These are phyloP conservation scores for Pseudonitzschia multiseries DNA, from an alignment of 108 stramenopile genomes.

Conservation along the genomic window DNA sequence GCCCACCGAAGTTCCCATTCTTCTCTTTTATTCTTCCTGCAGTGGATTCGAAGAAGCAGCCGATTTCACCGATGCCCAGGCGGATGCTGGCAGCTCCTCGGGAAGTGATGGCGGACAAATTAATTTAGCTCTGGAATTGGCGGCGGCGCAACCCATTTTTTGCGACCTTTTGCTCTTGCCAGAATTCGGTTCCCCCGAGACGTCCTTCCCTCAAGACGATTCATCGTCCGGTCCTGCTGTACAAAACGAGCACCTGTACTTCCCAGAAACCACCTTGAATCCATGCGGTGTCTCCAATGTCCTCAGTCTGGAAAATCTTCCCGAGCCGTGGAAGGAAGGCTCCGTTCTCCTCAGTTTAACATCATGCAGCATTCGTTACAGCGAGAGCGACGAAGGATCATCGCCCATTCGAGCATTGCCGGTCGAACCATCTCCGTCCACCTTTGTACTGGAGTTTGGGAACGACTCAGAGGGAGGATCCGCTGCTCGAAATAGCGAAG, in stretches of 20 bases:
- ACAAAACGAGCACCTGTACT: background rate
- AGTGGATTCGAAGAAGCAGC: background rate
- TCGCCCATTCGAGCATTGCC: background rate
- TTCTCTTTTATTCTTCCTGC: constrained; percentile 15
- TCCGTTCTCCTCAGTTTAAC: constrained; percentile 33
- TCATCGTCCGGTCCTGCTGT: background rate
- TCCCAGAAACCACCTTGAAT: constrained; percentile 11
- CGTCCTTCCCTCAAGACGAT: background rate
- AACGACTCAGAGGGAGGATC: background rate
- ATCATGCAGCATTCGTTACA: constrained; percentile 23
- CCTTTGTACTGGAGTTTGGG: constrained; percentile 20
- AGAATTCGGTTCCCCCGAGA: constrained; percentile 11
- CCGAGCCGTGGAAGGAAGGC: background rate
- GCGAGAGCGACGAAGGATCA: background rate
- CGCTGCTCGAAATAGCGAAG: background rate
- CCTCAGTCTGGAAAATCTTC: constrained; percentile 12
- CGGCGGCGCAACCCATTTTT: constrained; percentile 18
- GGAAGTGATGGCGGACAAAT: background rate
- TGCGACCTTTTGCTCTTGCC: constrained; percentile 35
- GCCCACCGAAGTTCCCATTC: background rate
- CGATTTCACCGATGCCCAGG: background rate
- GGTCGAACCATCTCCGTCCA: constrained; percentile 24
- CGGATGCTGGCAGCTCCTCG: too few relatives aligned
- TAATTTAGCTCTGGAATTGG: background rate
- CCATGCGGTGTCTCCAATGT: constrained; percentile 35